phyloP scores from a whole-genome alignment of 192 early-diverging fungal species.

The Coemansia sp. region DNA sequence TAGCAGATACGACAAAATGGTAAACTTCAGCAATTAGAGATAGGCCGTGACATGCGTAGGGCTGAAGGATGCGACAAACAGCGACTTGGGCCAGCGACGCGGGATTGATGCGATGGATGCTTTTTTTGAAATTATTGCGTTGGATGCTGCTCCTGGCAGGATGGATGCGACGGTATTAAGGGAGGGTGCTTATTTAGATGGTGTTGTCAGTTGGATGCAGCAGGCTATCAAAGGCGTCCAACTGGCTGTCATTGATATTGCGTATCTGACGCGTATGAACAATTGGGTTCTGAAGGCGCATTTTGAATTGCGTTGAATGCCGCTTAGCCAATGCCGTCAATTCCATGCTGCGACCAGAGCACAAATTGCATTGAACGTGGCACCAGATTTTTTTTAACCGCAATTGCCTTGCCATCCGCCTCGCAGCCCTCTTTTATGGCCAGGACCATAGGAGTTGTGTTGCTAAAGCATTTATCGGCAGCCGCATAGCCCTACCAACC shows the following conservation, averaged over 20 bases:
- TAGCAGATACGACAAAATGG: slow-evolving; percentile 35
- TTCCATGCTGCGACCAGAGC: neutral
- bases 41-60: neutral
- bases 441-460: neutral
- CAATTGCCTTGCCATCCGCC: neutral
- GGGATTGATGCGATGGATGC: neutral
- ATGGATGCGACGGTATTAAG: neutral
- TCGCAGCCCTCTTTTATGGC: neutral
- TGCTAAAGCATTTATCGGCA: neutral
- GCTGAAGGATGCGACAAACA: neutral
- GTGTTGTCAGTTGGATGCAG: neutral
- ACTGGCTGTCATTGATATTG: neutral
- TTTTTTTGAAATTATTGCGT: neutral
- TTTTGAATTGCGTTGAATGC: neutral
- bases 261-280: neutral
- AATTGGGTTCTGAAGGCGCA: neutral
- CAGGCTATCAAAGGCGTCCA: neutral
- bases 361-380: neutral
- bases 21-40: slow-evolving; percentile 13
- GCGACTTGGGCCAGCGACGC: neutral
- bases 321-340: neutral
- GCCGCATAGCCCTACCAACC: neutral
- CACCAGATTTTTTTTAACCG: neutral
- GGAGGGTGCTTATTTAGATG: neutral
- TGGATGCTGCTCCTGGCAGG: neutral